Evolutionary conservation across 192 early-diverging fungal species (phyloP), one percentile per base, ranked within the genome.

Genomic region (Coemansia sp.): DNA sequence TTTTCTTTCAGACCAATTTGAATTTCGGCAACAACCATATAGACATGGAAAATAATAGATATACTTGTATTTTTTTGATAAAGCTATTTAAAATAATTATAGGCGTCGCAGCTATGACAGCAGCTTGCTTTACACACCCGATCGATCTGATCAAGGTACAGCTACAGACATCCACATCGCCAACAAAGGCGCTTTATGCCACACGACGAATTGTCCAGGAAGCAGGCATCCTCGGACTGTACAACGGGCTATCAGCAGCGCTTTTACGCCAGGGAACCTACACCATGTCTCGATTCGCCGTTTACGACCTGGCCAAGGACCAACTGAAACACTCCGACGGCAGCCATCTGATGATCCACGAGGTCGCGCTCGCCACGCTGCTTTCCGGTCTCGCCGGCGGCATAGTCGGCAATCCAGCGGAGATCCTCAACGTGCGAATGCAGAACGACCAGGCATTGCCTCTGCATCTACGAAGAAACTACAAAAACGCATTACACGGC

Each of bases 131-230:
- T 30, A 88, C 86, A 1, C 89, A 96, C 75, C 88, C 90, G 49
- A 83, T 97, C 42, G 93, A 95, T 72, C 75, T 93, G 48, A 81
- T 90, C 52, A 95, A 98, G 68, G 95, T 98, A 30, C 88, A 93
- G 14, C 71, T 98, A 50, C 95, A 98, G 65, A 98, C 92, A 36
- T 71, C 71, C 3, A 67, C 58, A 11, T 50, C 42, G 74, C 84
- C 30, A 81, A 86, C 51, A 73, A 81, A 25, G 4, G 72, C 63
- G 2, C 36, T 71, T 27, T 69, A 63, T 8, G 70, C 67, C 6
- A 58, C 61, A 85, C 87, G 50, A 68, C 90, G 81, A 71, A 92
- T 95, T 0, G 73, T 93, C 35, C 81, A 81, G 1, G 86, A 88
- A 61, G 86, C 93, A 30, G 94, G 95, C n/a, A 60, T 90, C 13